Evolutionary conservation across 108 stramenopile species (phyloP).

Genomic region (Epithemia pelagica): DNA sequence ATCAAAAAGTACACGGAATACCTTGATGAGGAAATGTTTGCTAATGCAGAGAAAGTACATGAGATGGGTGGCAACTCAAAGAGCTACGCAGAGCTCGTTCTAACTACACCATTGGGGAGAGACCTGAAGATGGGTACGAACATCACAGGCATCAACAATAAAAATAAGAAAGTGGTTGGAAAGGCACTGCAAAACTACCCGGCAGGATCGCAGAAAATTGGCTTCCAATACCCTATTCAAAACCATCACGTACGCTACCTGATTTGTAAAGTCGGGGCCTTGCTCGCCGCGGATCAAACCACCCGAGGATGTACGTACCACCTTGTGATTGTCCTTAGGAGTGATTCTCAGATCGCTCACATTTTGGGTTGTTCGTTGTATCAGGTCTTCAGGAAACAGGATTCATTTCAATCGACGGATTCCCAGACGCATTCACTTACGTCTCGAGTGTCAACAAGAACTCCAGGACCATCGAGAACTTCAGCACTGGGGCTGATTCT

Average conservation of each 20-base stretch:
- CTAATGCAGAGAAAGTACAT: conserved; percentile 19
- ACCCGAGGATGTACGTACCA: neutral
- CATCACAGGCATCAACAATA: conserved; percentile 20
- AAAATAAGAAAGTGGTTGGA: conserved; percentile 27
- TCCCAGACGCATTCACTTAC: neutral
- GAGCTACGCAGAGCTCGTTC: conserved; percentile 31
- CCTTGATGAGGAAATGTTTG: conserved; percentile 5
- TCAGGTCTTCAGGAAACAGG: neutral
- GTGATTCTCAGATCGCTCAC: no score
- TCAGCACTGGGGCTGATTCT: conserved; percentile 25
- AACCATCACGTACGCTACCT: conserved; percentile 28
- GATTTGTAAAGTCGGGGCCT: neutral
- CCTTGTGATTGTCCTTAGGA: no score
- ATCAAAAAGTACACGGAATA: neutral
- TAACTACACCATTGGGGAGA: conserved; percentile 12
- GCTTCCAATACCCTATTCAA: conserved; percentile 40
- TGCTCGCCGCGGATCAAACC: neutral
- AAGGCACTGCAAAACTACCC: conserved; percentile 20
- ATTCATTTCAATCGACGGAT: neutral
- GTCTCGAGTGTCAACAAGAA: conserved; percentile 9
- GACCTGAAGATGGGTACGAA: conserved; percentile 19
- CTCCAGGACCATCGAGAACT: conserved; percentile 30
- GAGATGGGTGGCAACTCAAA: conserved; percentile 44
- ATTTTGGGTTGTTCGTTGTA: no score
- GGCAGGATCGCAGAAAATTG: conserved; percentile 19